Percentiles rank a stretch among this genome's conserved stretches.
Evolutionary conservation across 2,329 filamentous ascomycete genomes (phyloP).

Genomic region (Aspergillus tamarii): DNA sequence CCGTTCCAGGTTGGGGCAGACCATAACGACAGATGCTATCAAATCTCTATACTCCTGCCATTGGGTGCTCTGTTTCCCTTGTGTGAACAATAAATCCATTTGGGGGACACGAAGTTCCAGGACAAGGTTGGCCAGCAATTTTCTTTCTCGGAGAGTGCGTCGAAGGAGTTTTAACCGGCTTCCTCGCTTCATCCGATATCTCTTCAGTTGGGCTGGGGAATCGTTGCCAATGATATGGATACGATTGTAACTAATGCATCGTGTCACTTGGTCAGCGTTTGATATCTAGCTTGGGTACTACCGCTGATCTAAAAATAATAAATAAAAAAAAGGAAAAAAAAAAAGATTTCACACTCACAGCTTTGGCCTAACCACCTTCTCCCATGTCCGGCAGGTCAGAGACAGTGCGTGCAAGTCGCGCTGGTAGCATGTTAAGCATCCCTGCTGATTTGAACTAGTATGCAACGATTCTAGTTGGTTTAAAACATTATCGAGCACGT

Average conservation of each 20-base stretch:
- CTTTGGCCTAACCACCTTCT: conserved; percentile 53
- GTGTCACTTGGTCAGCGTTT: conserved; percentile 13
- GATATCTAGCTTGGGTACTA: conserved; percentile 11
- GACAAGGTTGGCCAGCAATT: conserved; percentile 55
- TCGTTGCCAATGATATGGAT: conserved; percentile 54
- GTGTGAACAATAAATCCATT: conserved; percentile 46
- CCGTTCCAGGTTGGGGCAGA: conserved; percentile 60
- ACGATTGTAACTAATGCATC: conserved; percentile 49
- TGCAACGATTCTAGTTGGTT: conserved; percentile 54
- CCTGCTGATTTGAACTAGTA: conserved; percentile 38
- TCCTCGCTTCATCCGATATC: conserved; percentile 52
- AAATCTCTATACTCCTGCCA: conserved; percentile 55
- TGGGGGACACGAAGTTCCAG: conserved; percentile 57
- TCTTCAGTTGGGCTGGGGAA: conserved; percentile 49
- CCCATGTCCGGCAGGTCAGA: conserved; percentile 60
- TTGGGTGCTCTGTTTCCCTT: conserved; percentile 43
- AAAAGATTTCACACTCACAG: conserved; percentile 47
- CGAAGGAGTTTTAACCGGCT: conserved; percentile 58
- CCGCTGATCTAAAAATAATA: too few species aligned
- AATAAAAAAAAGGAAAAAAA: too few species aligned
- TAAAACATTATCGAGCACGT: conserved; percentile 60
- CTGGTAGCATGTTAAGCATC: conserved; percentile 59
- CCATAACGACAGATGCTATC: conserved; percentile 61
- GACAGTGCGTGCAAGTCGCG: conserved; percentile 58
- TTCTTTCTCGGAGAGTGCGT: conserved; percentile 57